Evolutionary conservation across 2,329 filamentous ascomycete genomes (phyloP).

Genomic region (Teratosphaeria nubilosa): DNA sequence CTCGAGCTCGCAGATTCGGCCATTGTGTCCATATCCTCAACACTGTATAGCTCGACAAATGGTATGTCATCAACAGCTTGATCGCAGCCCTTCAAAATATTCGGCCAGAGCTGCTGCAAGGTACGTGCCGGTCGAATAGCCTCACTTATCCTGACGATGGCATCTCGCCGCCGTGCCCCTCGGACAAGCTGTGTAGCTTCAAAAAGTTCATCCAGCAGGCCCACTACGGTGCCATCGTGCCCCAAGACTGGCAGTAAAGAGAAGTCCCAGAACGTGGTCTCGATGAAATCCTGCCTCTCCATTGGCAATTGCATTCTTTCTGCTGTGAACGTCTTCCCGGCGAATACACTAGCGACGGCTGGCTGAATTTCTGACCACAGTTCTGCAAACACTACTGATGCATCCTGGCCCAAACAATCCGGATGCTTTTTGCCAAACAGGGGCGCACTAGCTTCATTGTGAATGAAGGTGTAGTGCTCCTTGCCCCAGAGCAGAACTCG

Average conservation of each 20-base stretch:
- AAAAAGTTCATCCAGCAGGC: slow-evolving; percentile 17
- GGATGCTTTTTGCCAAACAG: slow-evolving; percentile 19
- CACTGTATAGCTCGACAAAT: slow-evolving; percentile 18
- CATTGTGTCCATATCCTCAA: slow-evolving; percentile 6
- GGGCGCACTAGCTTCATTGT: slow-evolving; percentile 21
- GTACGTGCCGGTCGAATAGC: slow-evolving; percentile 7
- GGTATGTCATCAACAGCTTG: slow-evolving; percentile 14
- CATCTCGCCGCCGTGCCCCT: slow-evolving; percentile 12
- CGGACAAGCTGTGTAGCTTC: slow-evolving; percentile 16
- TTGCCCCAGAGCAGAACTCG: slow-evolving; percentile 24
- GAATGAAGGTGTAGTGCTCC: slow-evolving; percentile 20
- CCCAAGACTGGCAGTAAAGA: slow-evolving; percentile 19
- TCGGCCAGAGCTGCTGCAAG: slow-evolving; percentile 16
- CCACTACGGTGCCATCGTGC: slow-evolving; percentile 10
- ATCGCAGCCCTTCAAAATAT: slow-evolving; percentile 7
- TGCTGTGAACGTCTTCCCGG: slow-evolving; percentile 12
- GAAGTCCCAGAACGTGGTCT: slow-evolving; percentile 23
- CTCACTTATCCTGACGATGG: slow-evolving; percentile 11
- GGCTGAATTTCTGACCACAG: slow-evolving; percentile 12
- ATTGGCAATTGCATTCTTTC: slow-evolving; percentile 14
- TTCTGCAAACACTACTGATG: slow-evolving; percentile 13
- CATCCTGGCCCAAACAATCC: slow-evolving; percentile 10
- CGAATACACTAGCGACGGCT: slow-evolving; percentile 12
- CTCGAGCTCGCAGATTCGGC: not conserved
- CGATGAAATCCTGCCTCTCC: slow-evolving; percentile 16